Conservation (phyloP, 2,329 filamentous ascomycete species). For the Aspergillus niger region DNA sequence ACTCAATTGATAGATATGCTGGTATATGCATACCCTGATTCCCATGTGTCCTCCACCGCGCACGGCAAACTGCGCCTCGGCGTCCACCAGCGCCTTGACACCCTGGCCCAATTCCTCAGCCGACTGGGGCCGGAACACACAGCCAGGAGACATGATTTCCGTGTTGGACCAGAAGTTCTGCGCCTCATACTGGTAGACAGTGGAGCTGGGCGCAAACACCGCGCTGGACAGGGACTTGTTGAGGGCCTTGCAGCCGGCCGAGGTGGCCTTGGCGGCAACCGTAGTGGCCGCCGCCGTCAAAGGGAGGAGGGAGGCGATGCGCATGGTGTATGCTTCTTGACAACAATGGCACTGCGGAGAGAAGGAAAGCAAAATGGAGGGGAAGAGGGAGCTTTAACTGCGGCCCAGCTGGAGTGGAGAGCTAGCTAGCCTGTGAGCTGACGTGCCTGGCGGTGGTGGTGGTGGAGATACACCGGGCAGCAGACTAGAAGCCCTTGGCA, state of each 20-base stretch:
- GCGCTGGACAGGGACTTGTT: slow-evolving; percentile 18
- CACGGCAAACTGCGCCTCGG: slow-evolving; percentile 34
- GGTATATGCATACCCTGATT: slow-evolving; percentile 24
- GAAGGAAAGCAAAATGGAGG: slow-evolving; percentile 5
- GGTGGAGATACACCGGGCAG: too few relatives aligned
- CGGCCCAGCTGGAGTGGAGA: too few relatives aligned
- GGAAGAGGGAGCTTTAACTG: not conserved
- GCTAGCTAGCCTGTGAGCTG: too few relatives aligned
- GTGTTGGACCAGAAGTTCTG: slow-evolving; percentile 41
- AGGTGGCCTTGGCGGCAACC: slow-evolving; percentile 8
- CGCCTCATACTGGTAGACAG: slow-evolving; percentile 35
- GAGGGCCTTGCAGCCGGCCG: slow-evolving; percentile 24
- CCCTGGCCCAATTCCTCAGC: slow-evolving; percentile 28
- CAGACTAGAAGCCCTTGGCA: too few relatives aligned
- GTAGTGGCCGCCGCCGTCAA: slow-evolving; percentile 11
- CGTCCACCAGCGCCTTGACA: slow-evolving; percentile 23
- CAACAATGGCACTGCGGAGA: not conserved
- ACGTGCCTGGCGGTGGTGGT: too few relatives aligned
- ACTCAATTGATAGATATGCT: too few relatives aligned
- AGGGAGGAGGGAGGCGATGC: slow-evolving; percentile 19
- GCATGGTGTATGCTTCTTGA: slow-evolving; percentile 20
- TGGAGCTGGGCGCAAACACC: slow-evolving; percentile 25
- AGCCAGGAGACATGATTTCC: slow-evolving; percentile 35
- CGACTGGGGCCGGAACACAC: slow-evolving; percentile 37
- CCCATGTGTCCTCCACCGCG: slow-evolving; percentile 40